A percentile compares a stretch with the other conserved stretches of the same genome.
These are phyloP conservation scores for Kwoniella heveanensis DNA, from an alignment of 768 basidiomycete genomes.

Conservation along the genomic window DNA sequence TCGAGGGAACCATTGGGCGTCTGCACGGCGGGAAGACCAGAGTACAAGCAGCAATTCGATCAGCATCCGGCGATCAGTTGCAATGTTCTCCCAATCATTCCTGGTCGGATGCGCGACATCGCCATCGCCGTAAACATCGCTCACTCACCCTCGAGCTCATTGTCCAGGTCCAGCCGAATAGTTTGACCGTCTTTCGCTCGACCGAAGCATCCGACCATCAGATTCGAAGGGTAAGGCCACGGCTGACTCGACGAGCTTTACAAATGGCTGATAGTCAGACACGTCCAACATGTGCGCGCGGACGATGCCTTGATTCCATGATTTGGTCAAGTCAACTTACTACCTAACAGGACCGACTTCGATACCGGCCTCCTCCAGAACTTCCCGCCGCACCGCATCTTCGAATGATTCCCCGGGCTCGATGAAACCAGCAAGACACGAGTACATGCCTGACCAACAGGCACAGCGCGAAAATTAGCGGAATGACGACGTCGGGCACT, in stretches of 20 bases:
- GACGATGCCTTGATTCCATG: background rate
- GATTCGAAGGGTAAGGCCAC: constrained; percentile 84
- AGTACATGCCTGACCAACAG: constrained; percentile 66
- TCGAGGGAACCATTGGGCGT: constrained; percentile 85
- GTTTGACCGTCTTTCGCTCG: constrained; percentile 63
- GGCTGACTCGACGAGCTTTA: constrained; percentile 54
- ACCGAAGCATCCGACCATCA: constrained; percentile 93
- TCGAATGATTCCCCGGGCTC: constrained; percentile 95
- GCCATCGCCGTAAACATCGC: no score
- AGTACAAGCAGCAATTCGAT: background rate
- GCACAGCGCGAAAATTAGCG: no score
- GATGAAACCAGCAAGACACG: constrained; percentile 88
- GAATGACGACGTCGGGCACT: background rate
- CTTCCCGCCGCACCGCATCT: constrained; percentile 86
- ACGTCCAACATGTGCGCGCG: background rate
- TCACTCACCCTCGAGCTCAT: constrained; percentile 86
- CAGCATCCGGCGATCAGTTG: background rate
- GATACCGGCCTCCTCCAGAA: constrained; percentile 96
- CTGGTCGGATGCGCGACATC: background rate
- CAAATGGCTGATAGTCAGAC: background rate
- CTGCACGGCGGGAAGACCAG: constrained; percentile 56
- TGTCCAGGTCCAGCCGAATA: constrained; percentile 84
- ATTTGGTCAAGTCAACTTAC: constrained; percentile 35
- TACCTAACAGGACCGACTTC: constrained; percentile 79
- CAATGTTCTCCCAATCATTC: no score